phyloP scores from a whole-genome alignment of 108 stramenopile species.

The Cyclotella kingstonii region DNA sequence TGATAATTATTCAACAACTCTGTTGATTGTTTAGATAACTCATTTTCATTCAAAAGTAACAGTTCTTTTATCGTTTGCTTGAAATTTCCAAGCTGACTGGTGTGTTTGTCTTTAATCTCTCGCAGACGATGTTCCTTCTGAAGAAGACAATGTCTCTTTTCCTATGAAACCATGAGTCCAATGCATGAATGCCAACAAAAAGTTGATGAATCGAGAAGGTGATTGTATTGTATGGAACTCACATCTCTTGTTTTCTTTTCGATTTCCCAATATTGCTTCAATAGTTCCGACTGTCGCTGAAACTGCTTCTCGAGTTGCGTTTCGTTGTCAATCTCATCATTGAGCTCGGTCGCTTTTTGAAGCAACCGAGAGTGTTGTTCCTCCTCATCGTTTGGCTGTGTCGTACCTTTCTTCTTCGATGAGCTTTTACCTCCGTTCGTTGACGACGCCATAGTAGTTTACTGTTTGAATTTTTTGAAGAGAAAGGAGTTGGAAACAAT shows the following conservation, averaged over 20 bases:
- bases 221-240: not conserved
- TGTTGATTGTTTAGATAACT: constrained; percentile 14
- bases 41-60: constrained; percentile 33
- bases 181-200: not conserved
- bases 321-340: constrained; percentile 11
- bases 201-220: not conserved
- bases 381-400: constrained; percentile 16
- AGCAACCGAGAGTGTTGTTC: constrained; percentile 27
- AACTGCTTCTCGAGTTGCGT: constrained; percentile 15
- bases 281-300: constrained; percentile 11
- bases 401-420: constrained; percentile 20
- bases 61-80: constrained; percentile 38
- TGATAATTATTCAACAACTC: constrained; percentile 25
- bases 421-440: constrained; percentile 18
- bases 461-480: no score
- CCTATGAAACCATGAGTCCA: no score
- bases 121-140: constrained; percentile 38
- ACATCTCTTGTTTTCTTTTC: constrained; percentile 33
- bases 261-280: constrained; percentile 38
- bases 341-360: constrained; percentile 7
- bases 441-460: constrained; percentile 18
- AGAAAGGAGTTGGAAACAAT: no score
- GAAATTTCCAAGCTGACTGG: constrained; percentile 18
- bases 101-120: constrained; percentile 30
- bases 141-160: constrained; percentile 18